Conservation (phyloP, 208 protist genomes). For the Ichthyophonus hoferi region DNA sequence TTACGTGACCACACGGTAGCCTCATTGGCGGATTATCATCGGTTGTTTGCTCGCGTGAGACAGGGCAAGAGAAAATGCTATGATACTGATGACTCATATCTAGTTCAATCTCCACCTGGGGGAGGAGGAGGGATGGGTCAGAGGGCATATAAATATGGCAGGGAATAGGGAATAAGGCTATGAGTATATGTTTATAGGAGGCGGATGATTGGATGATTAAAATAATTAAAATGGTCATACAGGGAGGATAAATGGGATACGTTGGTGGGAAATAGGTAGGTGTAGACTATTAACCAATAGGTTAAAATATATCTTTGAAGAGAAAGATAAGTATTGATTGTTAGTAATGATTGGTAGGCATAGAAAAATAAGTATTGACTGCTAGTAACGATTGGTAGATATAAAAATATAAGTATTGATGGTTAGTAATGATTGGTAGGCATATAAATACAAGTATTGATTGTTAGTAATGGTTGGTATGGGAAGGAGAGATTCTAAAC, state of each 20-base stretch:
- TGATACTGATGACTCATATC: slow-evolving; percentile 33
- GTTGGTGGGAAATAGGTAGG: background rate
- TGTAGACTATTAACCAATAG: too few species aligned
- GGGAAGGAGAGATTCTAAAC: too few species aligned
- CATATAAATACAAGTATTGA: too few species aligned
- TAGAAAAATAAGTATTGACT: too few species aligned
- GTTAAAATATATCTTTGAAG: too few species aligned
- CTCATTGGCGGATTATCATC: slow-evolving; percentile 43
- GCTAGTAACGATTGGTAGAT: too few species aligned
- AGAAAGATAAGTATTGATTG: too few species aligned
- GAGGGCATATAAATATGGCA: background rate
- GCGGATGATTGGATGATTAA: background rate
- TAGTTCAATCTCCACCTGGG: slow-evolving; percentile 38
- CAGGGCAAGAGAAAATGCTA: slow-evolving; percentile 44
- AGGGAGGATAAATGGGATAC: background rate
- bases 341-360: too few species aligned
- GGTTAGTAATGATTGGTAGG: too few species aligned
- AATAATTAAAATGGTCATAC: background rate
- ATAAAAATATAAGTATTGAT: too few species aligned
- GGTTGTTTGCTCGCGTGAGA: slow-evolving; percentile 33
- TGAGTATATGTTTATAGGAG: background rate
- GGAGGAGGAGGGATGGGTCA: background rate
- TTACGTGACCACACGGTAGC: slow-evolving; percentile 46
- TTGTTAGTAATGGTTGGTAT: too few species aligned
- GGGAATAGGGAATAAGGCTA: background rate